Percentiles rank a stretch among this genome's conserved stretches.
Evolutionary conservation across 192 early-diverging fungal species (phyloP).

Genomic region (Coemansia sp.): DNA sequence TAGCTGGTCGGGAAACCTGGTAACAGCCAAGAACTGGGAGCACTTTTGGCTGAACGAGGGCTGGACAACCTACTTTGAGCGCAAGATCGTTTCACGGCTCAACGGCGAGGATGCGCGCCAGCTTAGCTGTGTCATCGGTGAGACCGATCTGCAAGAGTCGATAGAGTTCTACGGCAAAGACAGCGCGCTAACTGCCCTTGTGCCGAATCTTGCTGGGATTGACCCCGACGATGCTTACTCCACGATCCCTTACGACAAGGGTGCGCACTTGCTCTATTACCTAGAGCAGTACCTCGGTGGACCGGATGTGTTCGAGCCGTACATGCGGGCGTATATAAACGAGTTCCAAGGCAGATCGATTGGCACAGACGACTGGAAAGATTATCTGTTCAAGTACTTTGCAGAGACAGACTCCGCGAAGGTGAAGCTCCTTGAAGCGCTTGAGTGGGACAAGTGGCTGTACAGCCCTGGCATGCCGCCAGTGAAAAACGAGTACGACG

Average conservation of each 20-base stretch:
- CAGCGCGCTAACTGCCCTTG: conserved; percentile 68
- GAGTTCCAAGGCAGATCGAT: conserved; percentile 86
- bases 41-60: conserved; percentile 96
- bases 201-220: conserved; percentile 68
- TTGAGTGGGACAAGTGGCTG: conserved; percentile 94
- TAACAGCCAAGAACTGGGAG: conserved; percentile 80
- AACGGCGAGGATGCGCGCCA: conserved; percentile 75
- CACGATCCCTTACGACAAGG: conserved; percentile 92
- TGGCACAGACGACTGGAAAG: conserved; percentile 86
- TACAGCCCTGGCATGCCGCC: conserved; percentile 86
- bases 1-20: conserved; percentile 91
- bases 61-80: conserved; percentile 90
- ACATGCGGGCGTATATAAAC: conserved; percentile 75
- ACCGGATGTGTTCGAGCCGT: conserved; percentile 79
- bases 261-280: conserved; percentile 90
- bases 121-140: conserved; percentile 84
- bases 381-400: conserved; percentile 78
- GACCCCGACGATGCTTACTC: conserved; percentile 86
- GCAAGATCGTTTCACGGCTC: conserved; percentile 81
- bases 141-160: conserved; percentile 70
- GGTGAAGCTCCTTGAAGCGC: conserved; percentile 67
- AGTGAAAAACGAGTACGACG: conserved; percentile 80
- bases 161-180: conserved; percentile 65
- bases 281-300: conserved; percentile 89
- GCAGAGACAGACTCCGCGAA: conserved; percentile 62